Conservation (phyloP, 495 filamentous ascomycete genomes). For the Trypethelium eluteriae region DNA sequence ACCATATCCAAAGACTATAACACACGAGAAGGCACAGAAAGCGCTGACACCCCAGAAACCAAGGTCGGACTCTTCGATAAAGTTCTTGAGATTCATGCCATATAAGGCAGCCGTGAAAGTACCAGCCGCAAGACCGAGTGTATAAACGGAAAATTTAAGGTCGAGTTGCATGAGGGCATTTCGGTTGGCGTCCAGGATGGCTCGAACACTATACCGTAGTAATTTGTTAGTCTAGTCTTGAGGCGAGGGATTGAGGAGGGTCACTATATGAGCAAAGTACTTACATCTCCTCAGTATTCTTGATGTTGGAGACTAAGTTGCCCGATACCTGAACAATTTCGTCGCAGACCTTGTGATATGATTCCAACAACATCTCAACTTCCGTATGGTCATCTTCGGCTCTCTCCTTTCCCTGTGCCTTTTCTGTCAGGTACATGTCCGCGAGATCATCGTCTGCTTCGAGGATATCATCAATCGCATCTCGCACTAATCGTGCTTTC, state of each 20-base stretch:
- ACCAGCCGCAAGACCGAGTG: slow-evolving; percentile 81
- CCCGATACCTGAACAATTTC: slow-evolving; percentile 94
- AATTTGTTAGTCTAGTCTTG: slow-evolving; percentile 10
- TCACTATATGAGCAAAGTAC: slow-evolving; percentile 20
- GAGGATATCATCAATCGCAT: slow-evolving; percentile 92
- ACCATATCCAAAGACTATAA: slow-evolving; percentile 68
- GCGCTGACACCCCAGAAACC: slow-evolving; percentile 71
- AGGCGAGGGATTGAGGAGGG: not conserved
- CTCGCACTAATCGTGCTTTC: slow-evolving; percentile 86
- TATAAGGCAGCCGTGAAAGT: slow-evolving; percentile 95
- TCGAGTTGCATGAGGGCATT: slow-evolving; percentile 98
- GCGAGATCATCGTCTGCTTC: slow-evolving; percentile 95
- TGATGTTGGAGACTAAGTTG: slow-evolving; percentile 88
- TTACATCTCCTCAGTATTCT: slow-evolving; percentile 98
- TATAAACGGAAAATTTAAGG: slow-evolving; percentile 91
- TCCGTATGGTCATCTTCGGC: slow-evolving; percentile 89
- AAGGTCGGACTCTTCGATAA: slow-evolving; percentile 90
- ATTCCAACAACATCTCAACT: slow-evolving; percentile 92
- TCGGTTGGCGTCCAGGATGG: slow-evolving; percentile 95
- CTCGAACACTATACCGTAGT: slow-evolving; percentile 60
- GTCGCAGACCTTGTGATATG: slow-evolving; percentile 94
- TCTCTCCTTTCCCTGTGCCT: slow-evolving; percentile 62
- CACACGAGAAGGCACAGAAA: slow-evolving; percentile 39
- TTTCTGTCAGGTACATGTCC: slow-evolving; percentile 90
- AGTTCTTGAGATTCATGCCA: slow-evolving; percentile 98